Conservation (phyloP, 805 yeast genomes). For the Candida odintsovae region DNA sequence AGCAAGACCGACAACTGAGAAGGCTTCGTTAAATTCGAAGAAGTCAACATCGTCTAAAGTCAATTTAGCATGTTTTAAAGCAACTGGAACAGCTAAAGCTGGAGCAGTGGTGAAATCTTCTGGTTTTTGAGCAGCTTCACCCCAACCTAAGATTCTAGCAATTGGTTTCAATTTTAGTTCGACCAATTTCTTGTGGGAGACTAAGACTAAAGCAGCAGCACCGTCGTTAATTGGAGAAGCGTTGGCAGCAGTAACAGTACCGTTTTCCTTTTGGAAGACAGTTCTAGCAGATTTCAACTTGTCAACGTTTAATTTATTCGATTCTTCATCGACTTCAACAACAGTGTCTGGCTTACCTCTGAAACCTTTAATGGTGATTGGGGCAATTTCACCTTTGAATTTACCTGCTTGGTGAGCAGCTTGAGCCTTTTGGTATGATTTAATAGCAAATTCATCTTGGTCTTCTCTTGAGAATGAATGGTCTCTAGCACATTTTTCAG, state of each 20-base stretch:
- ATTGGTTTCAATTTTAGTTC: constrained; percentile 86
- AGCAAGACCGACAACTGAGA: constrained; percentile 93
- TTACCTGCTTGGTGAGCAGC: constrained; percentile 76
- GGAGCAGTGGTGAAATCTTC: constrained; percentile 96
- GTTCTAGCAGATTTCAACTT: constrained; percentile 83
- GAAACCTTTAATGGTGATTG: constrained; percentile 81
- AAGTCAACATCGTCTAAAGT: constrained; percentile 67
- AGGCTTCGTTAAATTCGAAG: constrained; percentile 97
- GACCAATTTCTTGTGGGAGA: constrained; percentile 75
- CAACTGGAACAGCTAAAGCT: constrained; percentile 91
- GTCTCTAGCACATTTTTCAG: constrained; percentile 92
- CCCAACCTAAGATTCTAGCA: constrained; percentile 91
- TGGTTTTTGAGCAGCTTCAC: constrained; percentile 96
- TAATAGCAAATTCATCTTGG: constrained; percentile 85
- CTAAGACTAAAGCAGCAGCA: constrained; percentile 90
- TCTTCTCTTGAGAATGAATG: constrained; percentile 71
- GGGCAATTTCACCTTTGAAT: constrained; percentile 76
- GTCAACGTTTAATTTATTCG: constrained; percentile 66
- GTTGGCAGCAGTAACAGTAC: constrained; percentile 96
- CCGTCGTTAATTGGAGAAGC: constrained; percentile 97
- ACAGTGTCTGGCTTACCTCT: constrained; percentile 84
- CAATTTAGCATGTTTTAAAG: constrained; percentile 79
- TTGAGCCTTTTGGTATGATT: constrained; percentile 82
- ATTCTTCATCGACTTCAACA: constrained; percentile 80
- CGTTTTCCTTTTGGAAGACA: constrained; percentile 89